Base-by-base conservation (phyloP, 2,329 filamentous ascomycete genomes). In the Fonsecaea nubica region DNA sequence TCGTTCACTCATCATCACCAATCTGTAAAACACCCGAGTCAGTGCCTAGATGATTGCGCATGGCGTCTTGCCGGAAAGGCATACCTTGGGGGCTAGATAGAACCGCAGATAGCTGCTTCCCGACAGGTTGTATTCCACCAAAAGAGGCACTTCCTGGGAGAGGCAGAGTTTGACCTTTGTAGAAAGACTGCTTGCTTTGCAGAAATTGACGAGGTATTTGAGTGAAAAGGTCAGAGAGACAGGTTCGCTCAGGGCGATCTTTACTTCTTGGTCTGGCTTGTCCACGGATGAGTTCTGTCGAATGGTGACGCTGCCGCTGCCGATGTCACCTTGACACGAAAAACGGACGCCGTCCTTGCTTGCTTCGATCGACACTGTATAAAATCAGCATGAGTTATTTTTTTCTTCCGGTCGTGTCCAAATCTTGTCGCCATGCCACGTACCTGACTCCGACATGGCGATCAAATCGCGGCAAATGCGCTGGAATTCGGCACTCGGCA, bases 191-290 rank as follows among this genome's bases (percentile, higher is more conserved):
- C 92, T 91, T 38, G 96, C 96, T 85, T 99, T 99, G 91, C 95
- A 98, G 85, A 99, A 99, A 87, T 98, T 98, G 86, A 96, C 92
- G 2, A 99, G 90, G 83, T 99, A 99, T 84, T 99, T 99, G 76
- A 99, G 90, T 38, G 95, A 98, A 84, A 99, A 99, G 58, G 94
- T 98, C 70, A 99, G 87, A 40, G 92, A 86, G 68, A 99, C 95
- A 59, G 95, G 92, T 83, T 99, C 96, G 45, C 88, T 90, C 69
- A 99, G 88, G 77, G 93, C 89, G 79, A 99, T 97, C 72, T 92
- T 87, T 74, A 98, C 91, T 76, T 93, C 92, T 77, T 90, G 84
- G 9, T 91, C 87, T 56, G 92, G 90, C 84, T 98, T 96, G 48
- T 98, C 94, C 71, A 97, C 86, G 77, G 93, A 92, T 76, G 87